These are phyloP conservation scores for Diatrype stigma DNA, from an alignment of 2,329 filamentous ascomycete species.

Conservation along the genomic window DNA sequence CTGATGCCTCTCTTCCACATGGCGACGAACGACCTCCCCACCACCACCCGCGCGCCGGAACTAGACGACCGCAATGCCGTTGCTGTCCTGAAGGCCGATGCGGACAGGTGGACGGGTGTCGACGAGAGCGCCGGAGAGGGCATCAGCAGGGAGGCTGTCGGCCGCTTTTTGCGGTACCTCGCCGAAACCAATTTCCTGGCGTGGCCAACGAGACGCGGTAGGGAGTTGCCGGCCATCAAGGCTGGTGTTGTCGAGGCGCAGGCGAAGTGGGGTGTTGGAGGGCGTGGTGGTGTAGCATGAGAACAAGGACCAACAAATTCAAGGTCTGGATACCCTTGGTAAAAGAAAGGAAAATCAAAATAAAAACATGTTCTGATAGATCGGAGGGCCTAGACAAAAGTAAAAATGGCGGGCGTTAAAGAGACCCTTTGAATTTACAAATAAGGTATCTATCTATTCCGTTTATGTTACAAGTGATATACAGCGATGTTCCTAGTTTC, in stretches of 20 bases:
- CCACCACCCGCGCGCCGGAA: constrained; percentile 66
- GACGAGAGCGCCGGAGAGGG: constrained; percentile 52
- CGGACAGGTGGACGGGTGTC: constrained; percentile 52
- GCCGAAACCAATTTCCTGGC: constrained; percentile 59
- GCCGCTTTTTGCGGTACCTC: constrained; percentile 61
- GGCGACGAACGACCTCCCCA: constrained; percentile 64
- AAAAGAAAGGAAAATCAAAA: too few species aligned
- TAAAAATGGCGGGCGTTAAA: too few species aligned
- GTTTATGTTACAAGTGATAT: too few species aligned
- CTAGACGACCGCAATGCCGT: constrained; percentile 69
- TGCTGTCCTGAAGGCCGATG: constrained; percentile 59
- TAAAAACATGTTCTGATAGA: too few species aligned
- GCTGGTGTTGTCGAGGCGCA: constrained; percentile 19
- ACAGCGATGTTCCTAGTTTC: too few species aligned
- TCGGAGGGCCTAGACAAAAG: too few species aligned
- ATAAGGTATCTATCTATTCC: too few species aligned
- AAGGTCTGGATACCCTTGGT: too few species aligned
- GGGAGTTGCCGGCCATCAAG: constrained; percentile 27
- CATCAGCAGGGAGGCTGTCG: constrained; percentile 58
- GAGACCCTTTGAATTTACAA: too few species aligned
- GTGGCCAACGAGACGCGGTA: constrained; percentile 32
- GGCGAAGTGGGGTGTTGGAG: constrained; percentile 18
- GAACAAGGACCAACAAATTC: too few species aligned
- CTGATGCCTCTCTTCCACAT: constrained; percentile 74
- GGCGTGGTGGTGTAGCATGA: constrained; percentile 19